Base-by-base conservation (phyloP, 768 basidiomycete genomes). In the Pholiota molesta region DNA sequence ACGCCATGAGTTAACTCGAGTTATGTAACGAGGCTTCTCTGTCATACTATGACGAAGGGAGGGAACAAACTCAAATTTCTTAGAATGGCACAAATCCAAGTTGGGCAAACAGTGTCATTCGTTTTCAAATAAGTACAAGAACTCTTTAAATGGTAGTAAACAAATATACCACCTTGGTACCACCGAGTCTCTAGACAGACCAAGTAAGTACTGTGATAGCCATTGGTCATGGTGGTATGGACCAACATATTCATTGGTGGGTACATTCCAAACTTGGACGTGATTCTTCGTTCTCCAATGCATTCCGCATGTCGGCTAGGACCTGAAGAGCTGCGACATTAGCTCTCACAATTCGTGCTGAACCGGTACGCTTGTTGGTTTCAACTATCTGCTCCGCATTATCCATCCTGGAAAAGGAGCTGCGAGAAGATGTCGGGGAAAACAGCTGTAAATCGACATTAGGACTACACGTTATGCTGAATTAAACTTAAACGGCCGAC, bases 381-480 rank as follows among this genome's bases (percentile, higher is more conserved):
- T 78, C 71, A 35, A 90, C 78, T 60, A 92, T 92, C 21, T 74
- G 69, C 5, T 83, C 75, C 1, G 84, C 83, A 61, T 84, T 78
- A 23, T 71, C 68, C 60, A 83, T 79, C 62, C 79, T 83, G 53
- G 90, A 91, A 67, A 86, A 89, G 28, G 58, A 49, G 65, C 85
- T 85, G 0, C 69, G 62, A 5, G 76, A 76, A 9, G 74, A 72
- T 7, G 81, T 75, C 14, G 90, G 89, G 1, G 86, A 84, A 72
- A 92, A 93, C 31, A 92, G 72, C 91, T 92, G 61, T 47, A 6
- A 11, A 55, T 14, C 19, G 47, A 37, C 19, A 35, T 17, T 42
- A 51, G 13, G 5, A 16, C 21, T 5, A 44, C 21, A 26, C 42
- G 28, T 2, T 11, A 35, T 44, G 23, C 3, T 26, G 44, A 21